A percentile compares a stretch with the other conserved stretches of the same genome.
Evolutionary conservation across 2,329 filamentous ascomycete genomes (phyloP).

Genomic region (Monosporascus sp.): DNA sequence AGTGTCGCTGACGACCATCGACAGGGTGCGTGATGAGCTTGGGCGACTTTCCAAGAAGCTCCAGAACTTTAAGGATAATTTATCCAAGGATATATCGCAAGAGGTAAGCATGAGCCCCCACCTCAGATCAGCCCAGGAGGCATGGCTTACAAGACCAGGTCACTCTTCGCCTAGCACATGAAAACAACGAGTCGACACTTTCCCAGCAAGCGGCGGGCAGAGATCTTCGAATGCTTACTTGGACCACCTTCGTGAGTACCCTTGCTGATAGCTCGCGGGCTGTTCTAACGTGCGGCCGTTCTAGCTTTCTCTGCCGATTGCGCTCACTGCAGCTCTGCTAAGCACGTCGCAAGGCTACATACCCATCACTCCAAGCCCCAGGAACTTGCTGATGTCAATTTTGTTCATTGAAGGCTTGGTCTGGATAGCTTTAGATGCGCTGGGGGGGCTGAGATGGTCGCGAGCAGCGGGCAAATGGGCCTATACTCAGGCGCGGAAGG

Average conservation of each 20-base stretch:
- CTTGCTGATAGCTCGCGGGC: background rate
- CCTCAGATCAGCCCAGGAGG: background rate
- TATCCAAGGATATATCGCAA: constrained; percentile 1
- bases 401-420: background rate
- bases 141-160: background rate
- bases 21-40: background rate
- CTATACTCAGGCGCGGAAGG: too few species aligned
- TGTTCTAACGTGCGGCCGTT: background rate
- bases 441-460: background rate
- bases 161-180: constrained; percentile 4
- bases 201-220: constrained; percentile 4
- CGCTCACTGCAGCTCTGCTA: constrained; percentile 1
- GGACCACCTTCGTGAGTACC: constrained; percentile 10
- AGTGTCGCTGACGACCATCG: background rate
- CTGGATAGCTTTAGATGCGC: background rate
- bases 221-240: constrained; percentile 4
- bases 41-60: background rate
- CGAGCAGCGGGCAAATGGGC: background rate
- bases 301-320: background rate
- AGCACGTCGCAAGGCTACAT: constrained; percentile 7
- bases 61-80: background rate
- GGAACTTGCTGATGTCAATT: constrained; percentile 1
- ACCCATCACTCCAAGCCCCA: constrained; percentile 3
- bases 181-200: constrained; percentile 5
- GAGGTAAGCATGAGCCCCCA: background rate